These are phyloP conservation scores for Pleodorina starrii DNA, from an alignment of 139 green algal species.

Conservation along the genomic window DNA sequence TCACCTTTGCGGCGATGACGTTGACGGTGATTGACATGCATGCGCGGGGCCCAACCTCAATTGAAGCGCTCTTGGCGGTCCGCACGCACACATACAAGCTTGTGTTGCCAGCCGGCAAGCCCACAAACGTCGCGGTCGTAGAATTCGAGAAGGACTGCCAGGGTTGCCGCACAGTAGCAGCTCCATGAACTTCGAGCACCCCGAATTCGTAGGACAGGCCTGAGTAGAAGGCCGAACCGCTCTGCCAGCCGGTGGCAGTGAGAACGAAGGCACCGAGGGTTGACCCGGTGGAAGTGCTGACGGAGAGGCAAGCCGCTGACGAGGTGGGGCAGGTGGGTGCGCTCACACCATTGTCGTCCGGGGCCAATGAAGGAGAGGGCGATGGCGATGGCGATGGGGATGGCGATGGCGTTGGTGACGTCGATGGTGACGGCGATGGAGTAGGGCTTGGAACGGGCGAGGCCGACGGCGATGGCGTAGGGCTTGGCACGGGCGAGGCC, in stretches of 20 bases:
- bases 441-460: too few relatives aligned
- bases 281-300: background rate
- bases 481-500: too few relatives aligned
- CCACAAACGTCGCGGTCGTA: background rate
- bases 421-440: too few relatives aligned
- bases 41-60: background rate
- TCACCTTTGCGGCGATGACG: too few relatives aligned
- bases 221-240: background rate
- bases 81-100: background rate
- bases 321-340: background rate
- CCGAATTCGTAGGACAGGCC: constrained; percentile 22
- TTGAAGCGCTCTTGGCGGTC: too few relatives aligned
- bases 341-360: background rate
- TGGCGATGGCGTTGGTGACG: too few relatives aligned
- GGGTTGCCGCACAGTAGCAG: background rate
- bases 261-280: constrained; percentile 5
- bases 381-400: too few relatives aligned
- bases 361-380: background rate
- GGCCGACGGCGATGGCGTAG: too few relatives aligned
- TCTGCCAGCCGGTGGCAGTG: background rate
- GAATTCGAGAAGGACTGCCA: background rate
- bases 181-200: background rate
- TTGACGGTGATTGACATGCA: background rate
- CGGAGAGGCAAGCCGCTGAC: background rate
- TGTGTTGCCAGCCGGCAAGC: background rate